phyloP scores from a whole-genome alignment of 2,329 filamentous ascomycete genomes.

The Orbilia ellipsospora region DNA sequence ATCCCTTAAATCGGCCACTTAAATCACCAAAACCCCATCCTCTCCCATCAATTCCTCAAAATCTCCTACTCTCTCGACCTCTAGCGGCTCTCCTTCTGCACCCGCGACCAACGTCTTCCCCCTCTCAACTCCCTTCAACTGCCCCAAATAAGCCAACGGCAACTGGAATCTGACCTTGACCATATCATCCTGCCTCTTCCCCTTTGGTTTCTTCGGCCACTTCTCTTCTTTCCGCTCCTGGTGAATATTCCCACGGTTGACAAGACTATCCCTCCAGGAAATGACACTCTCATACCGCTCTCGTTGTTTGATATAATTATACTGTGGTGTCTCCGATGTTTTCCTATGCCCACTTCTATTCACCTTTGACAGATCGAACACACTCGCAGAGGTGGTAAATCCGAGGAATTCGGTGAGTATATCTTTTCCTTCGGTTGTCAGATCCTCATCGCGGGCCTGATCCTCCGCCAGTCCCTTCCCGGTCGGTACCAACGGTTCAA shows the following conservation, averaged over 20 bases:
- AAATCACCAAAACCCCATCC: slow-evolving; percentile 38
- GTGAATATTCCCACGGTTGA: slow-evolving; percentile 52
- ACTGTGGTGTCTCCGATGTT: slow-evolving; percentile 72
- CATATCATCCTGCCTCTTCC: slow-evolving; percentile 49
- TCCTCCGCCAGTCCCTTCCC: slow-evolving; percentile 60
- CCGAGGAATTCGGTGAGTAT: slow-evolving; percentile 73
- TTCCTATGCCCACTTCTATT: slow-evolving; percentile 75
- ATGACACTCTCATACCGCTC: slow-evolving; percentile 71
- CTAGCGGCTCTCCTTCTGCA: slow-evolving; percentile 37
- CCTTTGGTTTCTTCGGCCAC: slow-evolving; percentile 53
- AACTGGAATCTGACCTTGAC: slow-evolving; percentile 45
- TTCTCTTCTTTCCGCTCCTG: slow-evolving; percentile 51
- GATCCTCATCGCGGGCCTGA: slow-evolving; percentile 65
- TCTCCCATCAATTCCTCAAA: slow-evolving; percentile 52
- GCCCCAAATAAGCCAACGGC: slow-evolving; percentile 48
- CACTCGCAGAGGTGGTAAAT: slow-evolving; percentile 68
- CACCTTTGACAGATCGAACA: slow-evolving; percentile 71
- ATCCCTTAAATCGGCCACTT: neutral
- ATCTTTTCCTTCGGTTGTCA: slow-evolving; percentile 73
- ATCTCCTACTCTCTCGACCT: slow-evolving; percentile 42
- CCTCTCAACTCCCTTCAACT: slow-evolving; percentile 29
- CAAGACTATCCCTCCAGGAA: slow-evolving; percentile 60
- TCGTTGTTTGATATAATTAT: slow-evolving; percentile 73
- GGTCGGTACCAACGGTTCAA: slow-evolving; percentile 69
- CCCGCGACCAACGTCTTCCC: slow-evolving; percentile 26